These are phyloP conservation scores for Prunus yedoensis DNA, from an alignment of 331 rosid species.

Conservation along the genomic window DNA sequence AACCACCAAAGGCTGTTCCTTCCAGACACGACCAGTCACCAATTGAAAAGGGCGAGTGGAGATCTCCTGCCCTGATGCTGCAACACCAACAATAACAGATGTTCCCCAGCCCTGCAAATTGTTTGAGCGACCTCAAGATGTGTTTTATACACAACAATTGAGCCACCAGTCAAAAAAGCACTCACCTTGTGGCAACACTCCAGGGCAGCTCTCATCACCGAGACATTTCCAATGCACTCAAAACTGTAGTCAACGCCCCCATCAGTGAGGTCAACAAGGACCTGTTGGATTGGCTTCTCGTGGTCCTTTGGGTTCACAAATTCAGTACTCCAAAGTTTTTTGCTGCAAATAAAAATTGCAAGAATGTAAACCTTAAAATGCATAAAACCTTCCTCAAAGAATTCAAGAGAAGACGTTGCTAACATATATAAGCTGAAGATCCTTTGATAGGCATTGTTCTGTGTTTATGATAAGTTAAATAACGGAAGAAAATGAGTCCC, in stretches of 20 bases:
- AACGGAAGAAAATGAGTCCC: neutral
- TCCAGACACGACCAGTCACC: conserved; percentile 98
- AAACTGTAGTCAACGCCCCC: conserved; percentile 97
- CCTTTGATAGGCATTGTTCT: neutral
- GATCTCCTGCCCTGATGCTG: conserved; percentile 94
- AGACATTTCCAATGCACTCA: conserved; percentile 97
- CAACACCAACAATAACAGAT: conserved; percentile 93
- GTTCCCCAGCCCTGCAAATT: conserved; percentile 91
- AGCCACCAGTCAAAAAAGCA: conserved; percentile 20
- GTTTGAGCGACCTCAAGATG: conserved; percentile 1
- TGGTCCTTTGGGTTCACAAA: conserved; percentile 92
- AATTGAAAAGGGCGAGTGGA: conserved; percentile 91
- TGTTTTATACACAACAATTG: conserved; percentile 8
- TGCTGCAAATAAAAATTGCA: conserved; percentile 51
- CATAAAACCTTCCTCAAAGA: neutral
- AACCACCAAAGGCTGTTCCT: conserved; percentile 97
- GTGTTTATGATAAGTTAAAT: neutral
- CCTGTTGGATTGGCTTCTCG: conserved; percentile 92
- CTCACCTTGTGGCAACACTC: conserved; percentile 94
- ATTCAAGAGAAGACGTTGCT: neutral
- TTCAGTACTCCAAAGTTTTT: conserved; percentile 85
- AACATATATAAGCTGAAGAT: neutral
- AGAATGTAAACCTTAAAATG: conserved; percentile 9
- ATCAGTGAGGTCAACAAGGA: conserved; percentile 76
- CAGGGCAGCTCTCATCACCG: conserved; percentile 89